Base-by-base conservation (phyloP, 305 asterid genomes). In the Fraxinus greggii region DNA sequence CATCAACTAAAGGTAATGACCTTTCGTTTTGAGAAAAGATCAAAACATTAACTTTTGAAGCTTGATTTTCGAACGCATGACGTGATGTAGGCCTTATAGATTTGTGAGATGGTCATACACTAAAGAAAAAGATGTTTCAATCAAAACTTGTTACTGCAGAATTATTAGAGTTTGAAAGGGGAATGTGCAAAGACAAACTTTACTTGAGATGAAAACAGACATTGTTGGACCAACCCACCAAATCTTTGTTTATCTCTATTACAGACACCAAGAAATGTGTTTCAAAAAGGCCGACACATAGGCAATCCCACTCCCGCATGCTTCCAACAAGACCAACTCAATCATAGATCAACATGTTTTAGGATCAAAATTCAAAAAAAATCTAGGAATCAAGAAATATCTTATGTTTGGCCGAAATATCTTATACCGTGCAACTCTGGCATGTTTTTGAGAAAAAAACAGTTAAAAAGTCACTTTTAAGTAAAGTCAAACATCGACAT, bases 11-110 rank as follows among this genome's bases (percentile, higher is more conserved):
- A 76, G 72, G 5, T 19, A n/a, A n/a, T 21, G 70, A 32, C 48
- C 78, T 78, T 83, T 48, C 74, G 42, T 76, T 51, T 51, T 48
- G 51, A 42, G 29, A 36, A 36, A 81, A 24, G 35, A 72, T 13
- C 31, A 35, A 81, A 74, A 32, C 45, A 80, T 5, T 13, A 42
- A 45, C 75, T 54, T 54, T 54, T 54, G 26, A 54, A 54, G 65
- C 65, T 69, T 69, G 76, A 78, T 73, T 72, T 77, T 72, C 72
- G 42, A 70, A 75, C 88, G 36, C 80, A 6, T 54, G 26, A 54
- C 9, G 51, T 81, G 59, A 24, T 0, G 32, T 9, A 56, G 28
- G 72, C 82, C 88, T 5, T n/a, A 5, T 36, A 80, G 79, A 77
- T 78, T 17, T 77, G 76, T 48, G 17, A 78, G 72, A 65, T 10